phyloP scores from a whole-genome alignment of 805 yeast genomes.

The Candida nitratophila region DNA sequence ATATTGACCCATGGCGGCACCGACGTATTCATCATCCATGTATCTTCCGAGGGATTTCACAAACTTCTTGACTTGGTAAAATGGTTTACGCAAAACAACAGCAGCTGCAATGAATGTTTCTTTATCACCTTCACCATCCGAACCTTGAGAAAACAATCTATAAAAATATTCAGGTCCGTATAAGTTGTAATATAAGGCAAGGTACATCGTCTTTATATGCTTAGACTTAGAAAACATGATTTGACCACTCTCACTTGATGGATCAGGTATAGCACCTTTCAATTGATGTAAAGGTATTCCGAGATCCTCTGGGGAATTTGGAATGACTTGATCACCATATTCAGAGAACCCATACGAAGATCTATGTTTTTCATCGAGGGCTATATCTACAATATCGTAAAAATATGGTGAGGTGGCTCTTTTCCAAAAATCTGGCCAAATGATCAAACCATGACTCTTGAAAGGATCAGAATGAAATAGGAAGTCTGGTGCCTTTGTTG shows the following conservation, averaged over 20 bases:
- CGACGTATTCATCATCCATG: slow-evolving; percentile 37
- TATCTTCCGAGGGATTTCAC: slow-evolving; percentile 50
- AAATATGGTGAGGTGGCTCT: slow-evolving; percentile 45
- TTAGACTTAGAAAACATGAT: slow-evolving; percentile 47
- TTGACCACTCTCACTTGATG: slow-evolving; percentile 63
- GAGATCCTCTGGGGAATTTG: slow-evolving; percentile 24
- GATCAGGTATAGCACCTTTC: slow-evolving; percentile 55
- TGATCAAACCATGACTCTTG: slow-evolving; percentile 43
- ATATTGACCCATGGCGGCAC: slow-evolving; percentile 73
- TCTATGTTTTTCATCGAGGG: slow-evolving; percentile 33
- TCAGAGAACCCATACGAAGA: slow-evolving; percentile 32
- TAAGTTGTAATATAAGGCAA: slow-evolving; percentile 54
- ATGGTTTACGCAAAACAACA: slow-evolving; percentile 49
- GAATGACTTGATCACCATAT: slow-evolving; percentile 19
- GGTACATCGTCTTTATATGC: slow-evolving; percentile 45
- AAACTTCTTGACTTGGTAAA: slow-evolving; percentile 52
- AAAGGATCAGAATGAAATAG: slow-evolving; percentile 55
- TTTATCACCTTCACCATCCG: slow-evolving; percentile 51
- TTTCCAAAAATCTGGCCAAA: slow-evolving; percentile 40
- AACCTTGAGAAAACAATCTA: slow-evolving; percentile 41
- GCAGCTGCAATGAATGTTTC: slow-evolving; percentile 57
- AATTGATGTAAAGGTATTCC: slow-evolving; percentile 48
- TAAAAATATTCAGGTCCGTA: slow-evolving; percentile 54
- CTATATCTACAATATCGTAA: slow-evolving; percentile 40
- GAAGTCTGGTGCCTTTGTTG: slow-evolving; percentile 52